A percentile compares a stretch with the other conserved stretches of the same genome.
These are phyloP conservation scores for Camelina laxa DNA, from an alignment of 345 rosid genomes.

Conservation along the genomic window DNA sequence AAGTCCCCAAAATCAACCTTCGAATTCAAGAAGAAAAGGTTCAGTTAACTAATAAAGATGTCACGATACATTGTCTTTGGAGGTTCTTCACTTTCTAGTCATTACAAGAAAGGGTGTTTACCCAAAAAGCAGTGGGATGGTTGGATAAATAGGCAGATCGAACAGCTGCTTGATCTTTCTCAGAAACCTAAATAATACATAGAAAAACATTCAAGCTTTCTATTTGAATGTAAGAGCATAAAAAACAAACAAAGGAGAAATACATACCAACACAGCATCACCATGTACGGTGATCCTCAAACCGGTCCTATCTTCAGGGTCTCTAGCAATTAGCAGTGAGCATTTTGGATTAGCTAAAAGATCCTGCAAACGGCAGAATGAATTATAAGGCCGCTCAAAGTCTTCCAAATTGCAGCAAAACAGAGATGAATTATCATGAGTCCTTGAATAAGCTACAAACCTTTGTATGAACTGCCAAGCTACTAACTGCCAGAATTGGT, in stretches of 20 bases:
- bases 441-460: slow-evolving; percentile 45
- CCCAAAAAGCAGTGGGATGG: slow-evolving; percentile 97
- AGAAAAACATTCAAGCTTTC: slow-evolving; percentile 2
- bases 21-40: slow-evolving; percentile 26
- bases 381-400: background rate
- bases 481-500: slow-evolving; percentile 83
- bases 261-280: slow-evolving; percentile 78
- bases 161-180: slow-evolving; percentile 60
- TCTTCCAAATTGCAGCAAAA: slow-evolving; percentile 12
- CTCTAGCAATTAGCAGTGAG: slow-evolving; percentile 82
- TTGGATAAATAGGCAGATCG: slow-evolving; percentile 82
- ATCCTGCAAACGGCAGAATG: slow-evolving; percentile 59
- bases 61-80: background rate
- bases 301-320: slow-evolving; percentile 88
- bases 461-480: slow-evolving; percentile 85
- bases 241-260: background rate
- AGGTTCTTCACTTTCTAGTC: slow-evolving; percentile 14
- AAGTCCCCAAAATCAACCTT: slow-evolving; percentile 99
- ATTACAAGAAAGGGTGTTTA: slow-evolving; percentile 44
- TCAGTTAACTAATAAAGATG: slow-evolving; percentile 29
- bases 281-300: slow-evolving; percentile 84
- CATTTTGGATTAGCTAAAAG: slow-evolving; percentile 81
- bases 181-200: slow-evolving; percentile 60
- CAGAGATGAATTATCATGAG: background rate
- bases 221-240: background rate